Percentiles rank a stretch among this genome's conserved stretches.
phyloP scores from a whole-genome alignment of 73 alveolate genomes.

The Uronychia binucleata region DNA sequence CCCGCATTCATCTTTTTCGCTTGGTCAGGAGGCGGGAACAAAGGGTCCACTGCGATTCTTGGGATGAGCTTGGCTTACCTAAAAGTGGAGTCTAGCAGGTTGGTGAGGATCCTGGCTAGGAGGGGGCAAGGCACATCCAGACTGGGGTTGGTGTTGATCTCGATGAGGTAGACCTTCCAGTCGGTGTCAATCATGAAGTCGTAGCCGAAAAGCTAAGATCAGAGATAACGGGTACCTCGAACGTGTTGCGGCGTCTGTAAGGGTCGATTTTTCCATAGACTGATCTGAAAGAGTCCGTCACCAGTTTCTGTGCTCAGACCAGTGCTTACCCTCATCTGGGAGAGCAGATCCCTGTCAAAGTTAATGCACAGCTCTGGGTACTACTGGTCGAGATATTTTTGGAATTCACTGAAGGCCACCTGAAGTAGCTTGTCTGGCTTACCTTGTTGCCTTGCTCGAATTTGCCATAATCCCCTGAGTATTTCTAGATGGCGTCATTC shows the following conservation, averaged over 20 bases:
- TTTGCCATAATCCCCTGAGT: slow-evolving; percentile 78
- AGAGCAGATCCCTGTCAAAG: slow-evolving; percentile 79
- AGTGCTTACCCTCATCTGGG: slow-evolving; percentile 58
- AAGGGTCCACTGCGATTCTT: background rate
- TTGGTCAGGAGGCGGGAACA: background rate
- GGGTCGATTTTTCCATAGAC: background rate
- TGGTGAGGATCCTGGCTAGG: background rate
- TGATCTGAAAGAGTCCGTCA: background rate
- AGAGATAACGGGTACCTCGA: background rate
- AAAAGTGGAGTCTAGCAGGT: background rate
- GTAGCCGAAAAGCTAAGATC: background rate
- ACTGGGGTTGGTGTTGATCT: background rate
- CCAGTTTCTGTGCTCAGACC: slow-evolving; percentile 6
- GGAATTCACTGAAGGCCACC: slow-evolving; percentile 79
- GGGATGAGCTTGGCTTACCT: background rate
- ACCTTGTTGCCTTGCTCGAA: slow-evolving; percentile 83
- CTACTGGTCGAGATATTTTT: slow-evolving; percentile 58
- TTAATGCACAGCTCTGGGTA: slow-evolving; percentile 57
- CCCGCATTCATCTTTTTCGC: background rate
- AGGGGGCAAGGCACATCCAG: background rate
- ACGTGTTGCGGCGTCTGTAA: background rate
- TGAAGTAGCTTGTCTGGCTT: background rate
- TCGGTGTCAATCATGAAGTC: background rate
- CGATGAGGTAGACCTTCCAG: background rate
- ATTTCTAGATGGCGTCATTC: slow-evolving; percentile 89